A percentile compares a stretch with the other conserved stretches of the same genome.
Evolutionary conservation across 2,329 filamentous ascomycete genomes (phyloP).

Genomic region (Colletotrichum lindemuthianum): DNA sequence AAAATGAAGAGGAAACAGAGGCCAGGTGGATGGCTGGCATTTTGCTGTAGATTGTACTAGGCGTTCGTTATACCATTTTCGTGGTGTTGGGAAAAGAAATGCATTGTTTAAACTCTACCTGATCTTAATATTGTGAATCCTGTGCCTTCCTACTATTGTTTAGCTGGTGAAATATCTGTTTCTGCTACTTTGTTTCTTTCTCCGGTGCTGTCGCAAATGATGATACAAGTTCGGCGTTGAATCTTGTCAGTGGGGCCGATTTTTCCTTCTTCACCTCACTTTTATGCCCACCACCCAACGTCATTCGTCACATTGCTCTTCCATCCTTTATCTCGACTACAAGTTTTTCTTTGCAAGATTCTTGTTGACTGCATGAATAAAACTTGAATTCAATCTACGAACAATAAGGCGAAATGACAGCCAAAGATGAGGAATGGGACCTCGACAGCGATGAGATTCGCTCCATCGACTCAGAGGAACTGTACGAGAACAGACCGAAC

Average conservation of each 20-base stretch:
- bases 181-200: neutral
- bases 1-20: neutral
- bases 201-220: no score
- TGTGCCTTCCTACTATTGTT: neutral
- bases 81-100: conserved; percentile 35
- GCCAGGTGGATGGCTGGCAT: neutral
- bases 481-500: conserved; percentile 69
- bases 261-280: conserved; percentile 30
- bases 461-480: conserved; percentile 58
- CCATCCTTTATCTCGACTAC: no score
- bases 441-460: conserved; percentile 57
- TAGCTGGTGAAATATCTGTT: no score
- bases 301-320: neutral
- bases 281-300: neutral
- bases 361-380: no score
- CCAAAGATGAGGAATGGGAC: conserved; percentile 46
- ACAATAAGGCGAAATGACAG: conserved; percentile 25
- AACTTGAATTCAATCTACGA: no score
- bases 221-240: conserved; percentile 2
- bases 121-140: neutral
- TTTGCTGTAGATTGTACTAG: conserved; percentile 30
- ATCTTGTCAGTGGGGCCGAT: conserved; percentile 2
- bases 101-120: conserved; percentile 8
- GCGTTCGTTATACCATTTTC: conserved; percentile 37
- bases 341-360: no score